These are phyloP conservation scores for Nakazawaea populi DNA, from an alignment of 805 yeast species.

Conservation along the genomic window DNA sequence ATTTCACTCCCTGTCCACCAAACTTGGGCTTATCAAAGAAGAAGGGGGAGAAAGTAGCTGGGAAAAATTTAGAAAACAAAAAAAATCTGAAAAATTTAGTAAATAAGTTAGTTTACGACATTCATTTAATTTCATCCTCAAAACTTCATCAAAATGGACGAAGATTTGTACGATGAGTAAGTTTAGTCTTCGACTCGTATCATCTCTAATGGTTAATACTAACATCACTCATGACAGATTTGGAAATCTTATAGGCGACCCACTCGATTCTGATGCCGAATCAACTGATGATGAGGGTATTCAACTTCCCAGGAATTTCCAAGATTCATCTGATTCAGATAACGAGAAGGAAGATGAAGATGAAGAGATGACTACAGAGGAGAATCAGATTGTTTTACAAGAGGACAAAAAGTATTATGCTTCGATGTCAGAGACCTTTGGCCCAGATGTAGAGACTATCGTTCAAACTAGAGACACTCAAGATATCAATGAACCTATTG, in stretches of 20 bases:
- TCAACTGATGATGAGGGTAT: constrained; percentile 17
- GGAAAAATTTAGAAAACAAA: too few species aligned
- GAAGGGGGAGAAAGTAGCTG: too few species aligned
- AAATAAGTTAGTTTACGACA: background rate
- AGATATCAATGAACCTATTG: constrained; percentile 54
- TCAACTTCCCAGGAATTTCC: background rate
- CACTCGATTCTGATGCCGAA: constrained; percentile 41
- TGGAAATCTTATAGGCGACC: constrained; percentile 60
- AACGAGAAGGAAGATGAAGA: constrained; percentile 11
- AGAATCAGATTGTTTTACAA: constrained; percentile 28
- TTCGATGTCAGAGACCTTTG: constrained; percentile 41
- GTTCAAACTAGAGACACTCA: constrained; percentile 41
- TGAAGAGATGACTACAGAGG: constrained; percentile 14
- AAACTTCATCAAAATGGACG: constrained; percentile 36
- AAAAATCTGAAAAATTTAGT: background rate
- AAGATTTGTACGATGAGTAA: constrained; percentile 76
- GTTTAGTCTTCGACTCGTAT: constrained; percentile 27
- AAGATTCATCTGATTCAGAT: constrained; percentile 17
- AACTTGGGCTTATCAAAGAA: too few species aligned
- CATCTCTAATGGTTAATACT: constrained; percentile 5
- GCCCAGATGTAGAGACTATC: constrained; percentile 59
- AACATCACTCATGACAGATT: constrained; percentile 27
- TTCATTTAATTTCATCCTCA: background rate
- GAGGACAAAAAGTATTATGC: constrained; percentile 42
- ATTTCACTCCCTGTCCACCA: too few species aligned